These are phyloP conservation scores for Primulina tabacum DNA, from an alignment of 257 asterid genomes.

Conservation along the genomic window DNA sequence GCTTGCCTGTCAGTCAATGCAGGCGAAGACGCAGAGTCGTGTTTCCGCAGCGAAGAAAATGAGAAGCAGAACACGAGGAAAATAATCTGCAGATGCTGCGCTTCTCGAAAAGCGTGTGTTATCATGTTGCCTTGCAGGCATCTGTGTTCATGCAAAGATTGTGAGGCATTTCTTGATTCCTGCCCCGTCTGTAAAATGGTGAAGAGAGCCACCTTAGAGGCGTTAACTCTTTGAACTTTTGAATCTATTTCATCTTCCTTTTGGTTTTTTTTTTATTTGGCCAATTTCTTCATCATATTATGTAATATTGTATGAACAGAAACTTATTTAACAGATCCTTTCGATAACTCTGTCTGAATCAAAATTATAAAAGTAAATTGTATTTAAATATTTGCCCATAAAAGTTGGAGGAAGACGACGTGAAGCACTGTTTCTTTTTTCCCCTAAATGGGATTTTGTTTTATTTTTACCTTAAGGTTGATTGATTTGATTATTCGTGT, in stretches of 20 bases:
- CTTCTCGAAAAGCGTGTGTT: conserved; percentile 45
- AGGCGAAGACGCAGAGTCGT: conserved; percentile 67
- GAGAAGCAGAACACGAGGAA: conserved; percentile 18
- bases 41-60: conserved; percentile 27
- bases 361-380: too few species aligned
- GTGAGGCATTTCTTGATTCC: conserved; percentile 50
- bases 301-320: neutral
- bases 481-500: neutral
- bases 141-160: conserved; percentile 58
- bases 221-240: conserved; percentile 17
- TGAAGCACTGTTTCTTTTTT: neutral
- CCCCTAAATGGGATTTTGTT: too few species aligned
- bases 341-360: too few species aligned
- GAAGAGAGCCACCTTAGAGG: conserved; percentile 60
- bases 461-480: too few species aligned
- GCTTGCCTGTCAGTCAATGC: conserved; percentile 29
- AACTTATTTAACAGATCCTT: too few species aligned
- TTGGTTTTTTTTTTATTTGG: neutral
- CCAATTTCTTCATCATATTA: neutral
- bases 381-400: neutral
- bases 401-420: neutral
- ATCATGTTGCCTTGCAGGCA: conserved; percentile 80
- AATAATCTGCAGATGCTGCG: conserved; percentile 55
- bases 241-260: too few species aligned
- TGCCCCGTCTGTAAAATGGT: conserved; percentile 67